Percentiles rank a stretch among this genome's conserved stretches.
Conservation (phyloP, 164 flowering plant genomes). For the Tinospora cordifolia region DNA sequence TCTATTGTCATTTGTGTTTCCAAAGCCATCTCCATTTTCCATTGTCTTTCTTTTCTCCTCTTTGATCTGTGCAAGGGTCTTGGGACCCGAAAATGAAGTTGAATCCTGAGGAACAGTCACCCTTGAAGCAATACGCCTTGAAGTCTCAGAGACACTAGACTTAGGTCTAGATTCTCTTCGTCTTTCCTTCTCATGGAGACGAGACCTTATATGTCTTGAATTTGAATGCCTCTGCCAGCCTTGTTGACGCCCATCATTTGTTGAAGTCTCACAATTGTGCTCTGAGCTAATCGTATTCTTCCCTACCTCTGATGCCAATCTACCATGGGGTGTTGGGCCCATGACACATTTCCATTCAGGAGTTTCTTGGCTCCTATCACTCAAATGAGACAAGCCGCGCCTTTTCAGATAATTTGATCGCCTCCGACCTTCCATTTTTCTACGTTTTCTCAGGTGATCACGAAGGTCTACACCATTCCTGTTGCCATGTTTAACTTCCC, state of each 20-base stretch:
- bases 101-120: constrained; percentile 18
- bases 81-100: constrained; percentile 45
- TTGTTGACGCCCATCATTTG: constrained; percentile 6
- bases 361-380: constrained; percentile 17
- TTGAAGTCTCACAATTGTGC: constrained; percentile 12
- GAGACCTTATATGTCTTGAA: constrained; percentile 11
- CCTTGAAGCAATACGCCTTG: constrained; percentile 17
- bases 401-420: constrained; percentile 20
- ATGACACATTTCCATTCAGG: constrained; percentile 14
- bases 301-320: constrained; percentile 32
- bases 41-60: constrained; percentile 42
- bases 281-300: constrained; percentile 18
- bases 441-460: constrained; percentile 33
- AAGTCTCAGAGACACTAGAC: constrained; percentile 21
- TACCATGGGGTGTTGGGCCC: constrained; percentile 18
- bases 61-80: constrained; percentile 51
- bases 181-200: constrained; percentile 22
- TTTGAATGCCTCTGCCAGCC: constrained; percentile 18
- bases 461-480: constrained; percentile 37
- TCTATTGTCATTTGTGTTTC: constrained; percentile 12
- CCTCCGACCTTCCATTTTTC: constrained; percentile 20
- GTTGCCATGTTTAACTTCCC: constrained; percentile 18
- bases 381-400: constrained; percentile 16
- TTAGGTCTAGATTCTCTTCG: constrained; percentile 18
- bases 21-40: constrained; percentile 17